Base-by-base conservation (phyloP, 2,329 filamentous ascomycete genomes). In the Aspergillus candidus region DNA sequence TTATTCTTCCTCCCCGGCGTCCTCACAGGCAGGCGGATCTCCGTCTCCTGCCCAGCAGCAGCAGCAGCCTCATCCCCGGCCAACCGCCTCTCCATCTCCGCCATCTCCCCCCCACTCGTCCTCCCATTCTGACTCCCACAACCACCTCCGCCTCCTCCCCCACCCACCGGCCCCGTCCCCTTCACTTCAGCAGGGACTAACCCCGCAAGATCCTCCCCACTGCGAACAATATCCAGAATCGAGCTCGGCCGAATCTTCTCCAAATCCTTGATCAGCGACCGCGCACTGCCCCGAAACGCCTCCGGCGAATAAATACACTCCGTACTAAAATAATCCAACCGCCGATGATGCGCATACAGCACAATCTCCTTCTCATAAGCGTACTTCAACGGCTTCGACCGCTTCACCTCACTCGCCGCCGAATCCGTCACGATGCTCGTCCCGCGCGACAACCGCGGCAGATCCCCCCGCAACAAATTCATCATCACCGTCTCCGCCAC, bases 281-380 rank as follows among this genome's bases (percentile, higher is more conserved):
- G 79, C 2, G 93, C 93, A 54, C 88, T 95, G 3, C 93, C 93
- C 47, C 93, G 79, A 62, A 98, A 98, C 2, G 93, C 93, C 68
- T 98, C 93, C 0, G 93, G 93, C 42, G 88, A 95, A 72, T 98
- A 98, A 48, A 98, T 89, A 73, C 93, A 98, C 69, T 98, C 93
- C 0, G 93, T 98, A 59, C 84, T 95, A 69, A 98, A 98, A 69
- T 98, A 98, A 63, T 97, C 90, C 51, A 98, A 75, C 66, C 90
- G 90, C 69, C 93, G 94, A 72, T 98, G 89, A 62, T 97, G 88
- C 4, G 93, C 93, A 63, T 98, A 98, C 5, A 98, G 76, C 13
- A 98, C 93, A 54, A 98, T 98, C 64, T 98, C 93, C 71, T 98
- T 98, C 65, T 98, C 93, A 62, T 97, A 98, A 1, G 91, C 90